phyloP scores from a whole-genome alignment of 352 stramenopile species.

The Pythium grandisporangium region DNA sequence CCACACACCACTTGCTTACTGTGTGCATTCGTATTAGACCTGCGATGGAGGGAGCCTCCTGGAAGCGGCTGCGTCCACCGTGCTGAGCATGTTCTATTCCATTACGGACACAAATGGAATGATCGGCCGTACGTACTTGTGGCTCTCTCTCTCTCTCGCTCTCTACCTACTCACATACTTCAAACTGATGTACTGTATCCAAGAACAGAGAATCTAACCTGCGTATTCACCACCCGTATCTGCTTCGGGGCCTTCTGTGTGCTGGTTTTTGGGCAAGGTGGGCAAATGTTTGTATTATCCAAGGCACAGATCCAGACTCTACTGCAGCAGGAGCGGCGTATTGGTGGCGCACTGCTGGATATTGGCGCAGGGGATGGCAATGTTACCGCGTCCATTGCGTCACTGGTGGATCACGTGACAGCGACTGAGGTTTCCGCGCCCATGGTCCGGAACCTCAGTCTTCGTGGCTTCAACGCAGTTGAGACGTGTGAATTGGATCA shows the following conservation, averaged over 20 bases:
- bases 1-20: too few species aligned
- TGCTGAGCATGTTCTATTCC: conserved; percentile 76
- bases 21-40: too few species aligned
- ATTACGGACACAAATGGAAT: conserved; percentile 79
- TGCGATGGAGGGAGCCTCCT: conserved; percentile 66
- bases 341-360: conserved; percentile 56
- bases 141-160: background rate
- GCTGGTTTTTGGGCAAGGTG: conserved; percentile 33
- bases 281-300: conserved; percentile 85
- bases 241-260: background rate
- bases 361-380: conserved; percentile 81
- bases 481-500: conserved; percentile 64
- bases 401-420: conserved; percentile 55
- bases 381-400: conserved; percentile 70
- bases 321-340: conserved; percentile 30
- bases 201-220: too few species aligned
- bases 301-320: conserved; percentile 58
- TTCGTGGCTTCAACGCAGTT: conserved; percentile 68
- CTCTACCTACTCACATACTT: background rate
- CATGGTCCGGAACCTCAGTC: conserved; percentile 73
- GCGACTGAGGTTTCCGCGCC: conserved; percentile 69
- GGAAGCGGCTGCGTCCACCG: conserved; percentile 47
- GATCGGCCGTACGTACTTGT: conserved; percentile 48
- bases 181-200: background rate
- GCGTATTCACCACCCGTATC: background rate